Evolutionary conservation across 805 yeast species (phyloP), one percentile per base, ranked within the genome.

Genomic region (Metschnikowia continentalis): DNA sequence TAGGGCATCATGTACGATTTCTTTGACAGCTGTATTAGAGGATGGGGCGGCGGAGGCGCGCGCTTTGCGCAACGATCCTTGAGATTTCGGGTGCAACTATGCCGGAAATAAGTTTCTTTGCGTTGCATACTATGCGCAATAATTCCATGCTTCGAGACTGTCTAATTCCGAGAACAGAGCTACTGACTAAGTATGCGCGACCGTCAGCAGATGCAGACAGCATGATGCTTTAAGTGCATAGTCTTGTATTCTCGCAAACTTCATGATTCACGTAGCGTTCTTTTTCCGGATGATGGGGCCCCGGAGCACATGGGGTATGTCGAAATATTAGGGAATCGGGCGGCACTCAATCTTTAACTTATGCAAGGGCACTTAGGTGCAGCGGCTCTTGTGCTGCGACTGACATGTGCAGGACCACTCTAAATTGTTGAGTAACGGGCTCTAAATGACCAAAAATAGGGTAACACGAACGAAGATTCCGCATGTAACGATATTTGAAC

Each of bases 151-250:
- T 33, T 42, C 38, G 17, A 33, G 38, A 19, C 17, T 14, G 37
- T 42, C 37, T 42, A 42, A 42, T 20, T 35, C 46, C 37, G 46
- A 42, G 46, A 14, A 38, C 17, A 14, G 32, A 23, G 42, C 17
- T 11, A 8, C 41, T 20, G 17, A 38, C 14, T 23, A 32, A 5
- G 8, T 26, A 15, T 32, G 19, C 19, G 17, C 20, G 10, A 35
- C n/a, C 20, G 23, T 11, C 23, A 11, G 40, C 23, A 15, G 5
- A 17, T 35, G 38, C 13, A 19, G 11, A 10, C 38, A 35, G 20
- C 22, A 26, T 26, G 30, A 26, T 10, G 30, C 30, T 26, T 35
- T 15, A 15, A 35, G 13, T 35, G 13, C 6, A 15, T 8, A n/a
- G n/a, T 17, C 17, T 17, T 35, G 20, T 15, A 35, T 35, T 35